Conservation (phyloP, 1,139 yeast species). For the Scheffersomyces insectosa region DNA sequence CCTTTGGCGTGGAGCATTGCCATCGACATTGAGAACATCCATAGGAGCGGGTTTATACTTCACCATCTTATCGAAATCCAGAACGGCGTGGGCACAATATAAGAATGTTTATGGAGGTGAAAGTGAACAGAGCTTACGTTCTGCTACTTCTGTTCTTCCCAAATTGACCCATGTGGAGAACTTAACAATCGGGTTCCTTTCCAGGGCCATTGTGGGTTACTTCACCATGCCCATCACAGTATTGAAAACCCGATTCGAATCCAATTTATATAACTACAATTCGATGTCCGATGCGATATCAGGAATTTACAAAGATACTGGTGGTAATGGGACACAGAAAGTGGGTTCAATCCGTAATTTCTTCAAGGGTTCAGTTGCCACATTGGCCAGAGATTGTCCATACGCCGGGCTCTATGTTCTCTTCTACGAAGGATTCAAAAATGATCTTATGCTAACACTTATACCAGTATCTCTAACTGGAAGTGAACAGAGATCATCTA, state of each 20-base stretch:
- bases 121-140: background rate
- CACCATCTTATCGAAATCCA: constrained; percentile 63
- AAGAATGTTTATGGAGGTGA: constrained; percentile 10
- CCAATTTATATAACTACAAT: constrained; percentile 68
- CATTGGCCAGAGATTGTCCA: constrained; percentile 90
- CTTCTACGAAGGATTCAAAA: constrained; percentile 75
- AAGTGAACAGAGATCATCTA: constrained; percentile 41
- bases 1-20: constrained; percentile 92
- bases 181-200: constrained; percentile 71
- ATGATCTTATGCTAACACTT: constrained; percentile 15
- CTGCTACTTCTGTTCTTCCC: constrained; percentile 53
- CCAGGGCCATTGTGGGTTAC: constrained; percentile 81
- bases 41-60: constrained; percentile 88
- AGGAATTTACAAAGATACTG: constrained; percentile 58
- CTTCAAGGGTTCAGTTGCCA: constrained; percentile 84
- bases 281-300: constrained; percentile 63
- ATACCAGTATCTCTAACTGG: constrained; percentile 17
- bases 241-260: constrained; percentile 86
- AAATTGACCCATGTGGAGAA: constrained; percentile 70
- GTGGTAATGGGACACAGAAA: constrained; percentile 1
- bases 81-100: constrained; percentile 52
- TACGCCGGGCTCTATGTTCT: constrained; percentile 92
- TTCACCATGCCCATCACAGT: constrained; percentile 97
- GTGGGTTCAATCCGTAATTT: constrained; percentile 52
- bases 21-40: constrained; percentile 87